These are phyloP conservation scores for Amylostereum chailletii DNA, from an alignment of 1,284 basidiomycete genomes.

Conservation along the genomic window DNA sequence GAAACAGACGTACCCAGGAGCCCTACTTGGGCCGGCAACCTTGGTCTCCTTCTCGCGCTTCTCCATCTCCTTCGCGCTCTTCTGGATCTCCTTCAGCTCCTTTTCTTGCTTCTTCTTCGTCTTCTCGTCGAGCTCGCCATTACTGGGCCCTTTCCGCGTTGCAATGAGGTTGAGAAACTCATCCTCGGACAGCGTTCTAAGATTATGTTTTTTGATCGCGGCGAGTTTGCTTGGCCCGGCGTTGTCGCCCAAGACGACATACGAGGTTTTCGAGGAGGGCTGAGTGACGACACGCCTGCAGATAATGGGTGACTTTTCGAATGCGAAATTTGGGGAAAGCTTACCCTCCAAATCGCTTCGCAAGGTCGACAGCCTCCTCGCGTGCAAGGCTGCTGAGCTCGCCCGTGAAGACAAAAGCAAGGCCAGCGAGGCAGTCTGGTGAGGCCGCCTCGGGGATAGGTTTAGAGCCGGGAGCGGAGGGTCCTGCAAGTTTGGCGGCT, in stretches of 20 bases:
- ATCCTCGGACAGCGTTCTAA: conserved; percentile 81
- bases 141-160: conserved; percentile 40
- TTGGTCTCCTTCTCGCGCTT: conserved; percentile 47
- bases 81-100: conserved; percentile 68
- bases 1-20: conserved; percentile 14
- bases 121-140: conserved; percentile 65
- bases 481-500: conserved; percentile 63
- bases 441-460: conserved; percentile 65
- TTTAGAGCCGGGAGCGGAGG: conserved; percentile 74
- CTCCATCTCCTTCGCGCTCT: conserved; percentile 73
- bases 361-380: conserved; percentile 83
- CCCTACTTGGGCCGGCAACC: conserved; percentile 13
- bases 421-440: conserved; percentile 77
- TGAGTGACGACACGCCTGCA: conserved; percentile 76
- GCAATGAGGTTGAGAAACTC: conserved; percentile 80
- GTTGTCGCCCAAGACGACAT: conserved; percentile 82
- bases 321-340: conserved; percentile 19
- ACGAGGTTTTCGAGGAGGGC: conserved; percentile 88
- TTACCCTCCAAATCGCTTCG: conserved; percentile 88
- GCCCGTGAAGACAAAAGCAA: conserved; percentile 94
- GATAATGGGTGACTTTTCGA: background rate
- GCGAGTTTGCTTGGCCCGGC: conserved; percentile 86
- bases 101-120: conserved; percentile 76
- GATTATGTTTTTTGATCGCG: conserved; percentile 73
- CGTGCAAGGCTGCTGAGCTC: conserved; percentile 83